A percentile compares a stretch with the other conserved stretches of the same genome.
These are phyloP conservation scores for Candida schatavii DNA, from an alignment of 805 yeast species.

Conservation along the genomic window DNA sequence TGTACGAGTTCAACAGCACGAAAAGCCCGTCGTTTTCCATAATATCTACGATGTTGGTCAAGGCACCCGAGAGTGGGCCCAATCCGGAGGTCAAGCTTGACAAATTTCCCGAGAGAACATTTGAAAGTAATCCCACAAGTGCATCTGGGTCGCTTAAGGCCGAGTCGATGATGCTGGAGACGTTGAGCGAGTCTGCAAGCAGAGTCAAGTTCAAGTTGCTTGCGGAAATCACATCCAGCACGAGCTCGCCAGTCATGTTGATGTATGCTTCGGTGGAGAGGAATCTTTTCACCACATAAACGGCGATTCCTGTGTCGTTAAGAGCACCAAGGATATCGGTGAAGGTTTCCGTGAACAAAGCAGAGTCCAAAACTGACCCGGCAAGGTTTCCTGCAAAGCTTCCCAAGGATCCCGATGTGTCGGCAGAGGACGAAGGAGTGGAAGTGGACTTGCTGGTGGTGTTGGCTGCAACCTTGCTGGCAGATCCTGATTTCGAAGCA, in stretches of 20 bases:
- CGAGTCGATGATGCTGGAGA: constrained; percentile 22
- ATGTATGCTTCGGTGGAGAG: constrained; percentile 33
- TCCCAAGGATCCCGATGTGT: constrained; percentile 12
- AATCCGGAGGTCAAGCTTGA: constrained; percentile 10
- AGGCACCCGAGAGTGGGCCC: constrained; percentile 29
- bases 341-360: constrained; percentile 22
- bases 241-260: constrained; percentile 33
- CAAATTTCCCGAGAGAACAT: constrained; percentile 21
- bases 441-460: neutral
- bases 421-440: neutral
- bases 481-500: constrained; percentile 3
- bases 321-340: constrained; percentile 30
- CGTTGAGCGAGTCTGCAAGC: constrained; percentile 16
- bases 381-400: constrained; percentile 28
- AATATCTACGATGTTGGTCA: constrained; percentile 26
- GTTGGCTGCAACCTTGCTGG: constrained; percentile 9
- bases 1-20: constrained; percentile 32
- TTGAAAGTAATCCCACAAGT: constrained; percentile 18
- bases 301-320: constrained; percentile 40
- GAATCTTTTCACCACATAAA: constrained; percentile 34
- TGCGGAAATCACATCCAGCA: constrained; percentile 23
- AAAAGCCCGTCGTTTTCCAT: constrained; percentile 37
- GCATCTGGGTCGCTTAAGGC: constrained; percentile 23
- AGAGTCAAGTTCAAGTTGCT: constrained; percentile 20
- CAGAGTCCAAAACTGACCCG: constrained; percentile 26